Evolutionary conservation across 306 rosid species (phyloP).

Genomic region (Lithocarpus polystachyus): DNA sequence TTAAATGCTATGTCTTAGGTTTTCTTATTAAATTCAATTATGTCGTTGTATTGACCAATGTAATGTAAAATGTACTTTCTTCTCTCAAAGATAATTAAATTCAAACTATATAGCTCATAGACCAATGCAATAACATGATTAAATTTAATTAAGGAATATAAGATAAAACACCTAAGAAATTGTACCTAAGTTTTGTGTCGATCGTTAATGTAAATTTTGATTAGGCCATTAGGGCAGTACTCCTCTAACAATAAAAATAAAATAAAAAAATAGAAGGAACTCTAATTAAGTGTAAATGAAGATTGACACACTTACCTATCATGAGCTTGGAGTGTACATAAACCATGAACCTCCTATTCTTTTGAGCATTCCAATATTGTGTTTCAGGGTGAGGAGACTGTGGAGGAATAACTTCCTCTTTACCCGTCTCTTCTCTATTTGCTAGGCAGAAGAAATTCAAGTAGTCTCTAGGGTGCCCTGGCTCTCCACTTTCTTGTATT

Average conservation of each 20-base stretch:
- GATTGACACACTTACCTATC: conserved; percentile 61
- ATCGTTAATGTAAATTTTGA: no score
- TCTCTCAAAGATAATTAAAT: no score
- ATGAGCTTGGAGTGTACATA: conserved; percentile 96
- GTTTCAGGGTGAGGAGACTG: conserved; percentile 60
- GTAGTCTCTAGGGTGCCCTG: conserved; percentile 77
- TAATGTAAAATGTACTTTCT: no score
- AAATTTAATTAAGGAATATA: no score
- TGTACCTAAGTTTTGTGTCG: no score
- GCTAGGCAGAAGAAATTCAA: conserved; percentile 96
- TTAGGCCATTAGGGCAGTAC: no score
- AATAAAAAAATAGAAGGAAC: background rate
- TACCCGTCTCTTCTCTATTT: conserved; percentile 59
- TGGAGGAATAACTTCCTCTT: conserved; percentile 68
- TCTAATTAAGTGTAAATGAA: background rate
- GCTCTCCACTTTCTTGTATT: conserved; percentile 56
- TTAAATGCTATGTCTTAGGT: no score
- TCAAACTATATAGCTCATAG: no score
- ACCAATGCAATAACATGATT: no score
- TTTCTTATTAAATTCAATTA: no score
- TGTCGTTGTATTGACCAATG: no score
- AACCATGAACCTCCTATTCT: conserved; percentile 85
- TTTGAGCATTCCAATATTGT: conserved; percentile 81
- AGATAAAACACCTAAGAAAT: no score
- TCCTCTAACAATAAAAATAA: background rate